phyloP scores from a whole-genome alignment of 371 early-diverging fungal genomes.

The Rhizopus delemar region DNA sequence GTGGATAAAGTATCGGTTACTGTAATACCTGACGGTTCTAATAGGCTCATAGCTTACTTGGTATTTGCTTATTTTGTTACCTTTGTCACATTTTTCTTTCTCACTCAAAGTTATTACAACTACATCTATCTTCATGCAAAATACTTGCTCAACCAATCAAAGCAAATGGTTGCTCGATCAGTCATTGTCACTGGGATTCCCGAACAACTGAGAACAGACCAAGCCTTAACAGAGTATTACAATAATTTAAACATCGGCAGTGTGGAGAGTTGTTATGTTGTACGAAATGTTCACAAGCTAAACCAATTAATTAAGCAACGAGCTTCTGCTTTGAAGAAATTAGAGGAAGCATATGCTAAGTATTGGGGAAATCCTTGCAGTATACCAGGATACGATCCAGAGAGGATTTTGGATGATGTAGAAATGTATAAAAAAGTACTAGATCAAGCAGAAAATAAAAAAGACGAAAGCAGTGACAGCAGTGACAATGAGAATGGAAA shows the following conservation, averaged over 20 bases:
- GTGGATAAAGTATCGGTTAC: conserved; percentile 36
- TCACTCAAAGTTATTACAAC: conserved; percentile 51
- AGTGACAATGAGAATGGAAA: conserved; percentile 7
- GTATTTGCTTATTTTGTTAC: conserved; percentile 60
- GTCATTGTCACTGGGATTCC: conserved; percentile 67
- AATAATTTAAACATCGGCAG: conserved; percentile 51
- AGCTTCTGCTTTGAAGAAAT: conserved; percentile 29
- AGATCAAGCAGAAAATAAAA: conserved; percentile 15
- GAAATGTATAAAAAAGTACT: conserved; percentile 31
- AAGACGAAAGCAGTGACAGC: background rate
- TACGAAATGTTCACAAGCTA: conserved; percentile 49
- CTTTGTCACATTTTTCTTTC: conserved; percentile 48
- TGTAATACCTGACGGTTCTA: conserved; percentile 28
- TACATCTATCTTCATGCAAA: conserved; percentile 50
- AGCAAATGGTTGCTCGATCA: conserved; percentile 46
- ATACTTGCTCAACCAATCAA: conserved; percentile 45
- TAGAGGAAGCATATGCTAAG: conserved; percentile 44
- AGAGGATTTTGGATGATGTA: conserved; percentile 38
- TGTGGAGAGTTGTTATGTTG: conserved; percentile 58
- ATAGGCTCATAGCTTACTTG: conserved; percentile 54
- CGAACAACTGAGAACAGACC: conserved; percentile 41
- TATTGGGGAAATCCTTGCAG: conserved; percentile 56
- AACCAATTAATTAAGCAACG: conserved; percentile 36
- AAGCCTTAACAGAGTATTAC: conserved; percentile 53
- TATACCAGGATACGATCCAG: conserved; percentile 46